These are phyloP conservation scores for Cutaneotrichosporon cutaneum DNA, from an alignment of 1,284 basidiomycete species.

Conservation along the genomic window DNA sequence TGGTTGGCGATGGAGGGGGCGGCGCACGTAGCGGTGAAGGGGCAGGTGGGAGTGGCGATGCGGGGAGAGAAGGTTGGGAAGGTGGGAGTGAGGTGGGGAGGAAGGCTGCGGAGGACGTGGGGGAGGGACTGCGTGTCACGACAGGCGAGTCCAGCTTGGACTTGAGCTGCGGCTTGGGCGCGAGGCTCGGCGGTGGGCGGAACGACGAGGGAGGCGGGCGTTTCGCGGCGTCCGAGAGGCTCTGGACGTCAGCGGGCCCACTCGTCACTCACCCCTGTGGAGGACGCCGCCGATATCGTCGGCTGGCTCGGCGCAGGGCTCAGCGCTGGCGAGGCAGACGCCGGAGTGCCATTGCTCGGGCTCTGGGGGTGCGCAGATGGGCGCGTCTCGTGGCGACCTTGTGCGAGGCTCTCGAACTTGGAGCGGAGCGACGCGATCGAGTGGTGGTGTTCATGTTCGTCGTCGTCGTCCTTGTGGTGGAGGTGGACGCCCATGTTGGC, in stretches of 20 bases:
- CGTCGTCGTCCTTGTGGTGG: background rate
- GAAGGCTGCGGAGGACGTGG: background rate
- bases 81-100: background rate
- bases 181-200: background rate
- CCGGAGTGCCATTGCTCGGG: background rate
- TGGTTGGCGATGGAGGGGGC: background rate
- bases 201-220: background rate
- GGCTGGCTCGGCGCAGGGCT: background rate
- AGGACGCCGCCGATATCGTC: background rate
- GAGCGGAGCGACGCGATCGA: constrained; percentile 42
- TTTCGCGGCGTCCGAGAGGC: background rate
- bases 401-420: constrained; percentile 41
- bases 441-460: constrained; percentile 17
- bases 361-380: background rate
- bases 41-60: background rate
- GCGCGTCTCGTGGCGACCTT: background rate
- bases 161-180: background rate
- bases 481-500: constrained; percentile 5
- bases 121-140: background rate
- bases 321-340: background rate
- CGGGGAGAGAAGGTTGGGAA: background rate
- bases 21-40: background rate
- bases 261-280: background rate
- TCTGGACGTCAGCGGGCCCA: background rate
- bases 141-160: background rate